A percentile compares a stretch with the other conserved stretches of the same genome.
Evolutionary conservation across 257 asterid genomes (phyloP).

Genomic region (Datura wrightii): DNA sequence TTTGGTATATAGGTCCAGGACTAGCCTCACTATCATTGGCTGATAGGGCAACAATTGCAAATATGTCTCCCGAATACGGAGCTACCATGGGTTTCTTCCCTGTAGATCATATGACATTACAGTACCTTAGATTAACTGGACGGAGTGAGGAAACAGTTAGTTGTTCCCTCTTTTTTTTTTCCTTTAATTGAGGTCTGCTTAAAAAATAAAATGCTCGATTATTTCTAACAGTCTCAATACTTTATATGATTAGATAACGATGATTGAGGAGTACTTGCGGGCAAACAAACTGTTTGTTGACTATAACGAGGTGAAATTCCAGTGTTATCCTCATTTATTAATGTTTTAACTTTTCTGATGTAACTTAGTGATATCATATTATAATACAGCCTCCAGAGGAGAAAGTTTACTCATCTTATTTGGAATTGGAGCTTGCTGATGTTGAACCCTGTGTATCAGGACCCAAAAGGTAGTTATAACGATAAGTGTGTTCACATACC

Average conservation of each 20-base stretch:
- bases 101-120: conserved; percentile 85
- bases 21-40: conserved; percentile 80
- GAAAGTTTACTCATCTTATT: conserved; percentile 71
- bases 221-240: conserved; percentile 27
- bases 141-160: conserved; percentile 82
- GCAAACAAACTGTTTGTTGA: conserved; percentile 88
- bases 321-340: background rate
- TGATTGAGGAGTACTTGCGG: conserved; percentile 85
- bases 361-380: background rate
- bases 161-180: conserved; percentile 9
- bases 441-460: conserved; percentile 92
- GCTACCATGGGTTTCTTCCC: conserved; percentile 99
- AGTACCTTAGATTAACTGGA: conserved; percentile 83
- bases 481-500: background rate
- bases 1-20: conserved; percentile 67
- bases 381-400: conserved; percentile 80
- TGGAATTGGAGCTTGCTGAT: conserved; percentile 69
- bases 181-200: background rate
- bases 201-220: background rate
- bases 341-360: background rate
- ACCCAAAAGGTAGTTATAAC: conserved; percentile 80
- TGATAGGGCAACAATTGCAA: conserved; percentile 95
- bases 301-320: conserved; percentile 65
- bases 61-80: conserved; percentile 97
- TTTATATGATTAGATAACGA: conserved; percentile 60